Evolutionary conservation across 1,284 basidiomycete species (phyloP).

Genomic region (Fomitopsis palustris): DNA sequence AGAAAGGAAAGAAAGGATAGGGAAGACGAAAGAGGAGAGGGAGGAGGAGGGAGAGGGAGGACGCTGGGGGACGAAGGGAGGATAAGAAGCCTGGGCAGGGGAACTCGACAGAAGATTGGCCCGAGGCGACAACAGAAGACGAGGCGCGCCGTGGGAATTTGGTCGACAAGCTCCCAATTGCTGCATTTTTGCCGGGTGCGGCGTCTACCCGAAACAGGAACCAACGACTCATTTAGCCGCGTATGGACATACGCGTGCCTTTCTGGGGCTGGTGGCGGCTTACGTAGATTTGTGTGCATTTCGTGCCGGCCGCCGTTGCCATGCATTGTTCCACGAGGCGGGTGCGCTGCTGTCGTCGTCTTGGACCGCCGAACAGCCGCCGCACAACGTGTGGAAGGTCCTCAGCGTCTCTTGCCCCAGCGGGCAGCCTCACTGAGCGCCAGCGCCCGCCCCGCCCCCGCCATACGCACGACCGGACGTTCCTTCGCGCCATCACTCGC

Average conservation of each 20-base stretch:
- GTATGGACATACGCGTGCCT: conserved; percentile 11
- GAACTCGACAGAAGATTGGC: conserved; percentile 23
- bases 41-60: conserved; percentile 12
- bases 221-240: conserved; percentile 20
- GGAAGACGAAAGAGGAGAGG: conserved; percentile 10
- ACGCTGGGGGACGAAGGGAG: conserved; percentile 12
- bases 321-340: conserved; percentile 4
- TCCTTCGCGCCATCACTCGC: neutral
- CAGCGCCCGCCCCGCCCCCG: neutral
- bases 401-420: neutral
- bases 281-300: neutral
- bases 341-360: neutral
- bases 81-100: conserved; percentile 17
- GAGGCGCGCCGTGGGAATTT: conserved; percentile 20
- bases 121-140: conserved; percentile 21
- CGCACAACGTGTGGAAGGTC: neutral
- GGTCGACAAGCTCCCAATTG: conserved; percentile 19
- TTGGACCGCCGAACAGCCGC: neutral
- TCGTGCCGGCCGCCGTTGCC: neutral
- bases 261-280: neutral
- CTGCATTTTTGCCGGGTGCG: conserved; percentile 18
- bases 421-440: neutral
- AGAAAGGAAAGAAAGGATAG: conserved; percentile 12
- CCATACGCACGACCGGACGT: neutral
- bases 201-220: conserved; percentile 20